These are phyloP conservation scores for Amylostereum areolatum DNA, from an alignment of 1,284 basidiomycete genomes.

Conservation along the genomic window DNA sequence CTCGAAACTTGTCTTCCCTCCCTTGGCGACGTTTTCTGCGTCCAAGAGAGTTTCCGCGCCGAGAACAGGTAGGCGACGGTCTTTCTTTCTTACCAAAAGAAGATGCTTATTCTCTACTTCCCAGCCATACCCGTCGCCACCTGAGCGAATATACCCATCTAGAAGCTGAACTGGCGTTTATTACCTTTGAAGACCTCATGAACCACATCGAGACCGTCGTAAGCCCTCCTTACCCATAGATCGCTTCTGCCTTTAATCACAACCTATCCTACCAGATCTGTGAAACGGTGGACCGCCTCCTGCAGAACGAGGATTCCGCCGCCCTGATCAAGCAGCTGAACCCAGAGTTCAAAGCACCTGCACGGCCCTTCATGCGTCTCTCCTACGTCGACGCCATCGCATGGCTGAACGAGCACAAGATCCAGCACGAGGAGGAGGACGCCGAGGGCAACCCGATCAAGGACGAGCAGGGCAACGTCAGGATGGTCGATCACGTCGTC, in stretches of 20 bases:
- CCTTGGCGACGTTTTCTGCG: constrained; percentile 95
- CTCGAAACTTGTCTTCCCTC: constrained; percentile 95
- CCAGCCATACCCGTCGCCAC: constrained; percentile 81
- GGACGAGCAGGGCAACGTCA: constrained; percentile 52
- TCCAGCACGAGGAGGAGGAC: constrained; percentile 82
- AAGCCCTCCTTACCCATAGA: constrained; percentile 20
- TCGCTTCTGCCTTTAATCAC: background rate
- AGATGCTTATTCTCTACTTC: constrained; percentile 3
- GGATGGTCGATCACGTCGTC: constrained; percentile 78
- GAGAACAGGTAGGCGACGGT: constrained; percentile 76
- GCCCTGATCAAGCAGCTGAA: constrained; percentile 88
- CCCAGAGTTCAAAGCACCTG: constrained; percentile 81
- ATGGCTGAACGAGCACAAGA: constrained; percentile 92
- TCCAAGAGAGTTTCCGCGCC: constrained; percentile 97
- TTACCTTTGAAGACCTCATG: constrained; percentile 92
- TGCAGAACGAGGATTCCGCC: constrained; percentile 68
- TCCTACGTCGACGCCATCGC: constrained; percentile 92
- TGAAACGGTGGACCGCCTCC: constrained; percentile 75
- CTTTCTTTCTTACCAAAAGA: constrained; percentile 3
- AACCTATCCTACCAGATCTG: constrained; percentile 59
- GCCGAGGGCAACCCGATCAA: constrained; percentile 60
- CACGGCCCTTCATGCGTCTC: constrained; percentile 88
- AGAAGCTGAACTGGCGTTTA: constrained; percentile 94
- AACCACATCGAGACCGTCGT: constrained; percentile 87
- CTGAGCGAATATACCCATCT: constrained; percentile 97